Evolutionary conservation across 2,329 filamentous ascomycete species (phyloP), one percentile per base, ranked within the genome.

Genomic region (Epichloe sp.): DNA sequence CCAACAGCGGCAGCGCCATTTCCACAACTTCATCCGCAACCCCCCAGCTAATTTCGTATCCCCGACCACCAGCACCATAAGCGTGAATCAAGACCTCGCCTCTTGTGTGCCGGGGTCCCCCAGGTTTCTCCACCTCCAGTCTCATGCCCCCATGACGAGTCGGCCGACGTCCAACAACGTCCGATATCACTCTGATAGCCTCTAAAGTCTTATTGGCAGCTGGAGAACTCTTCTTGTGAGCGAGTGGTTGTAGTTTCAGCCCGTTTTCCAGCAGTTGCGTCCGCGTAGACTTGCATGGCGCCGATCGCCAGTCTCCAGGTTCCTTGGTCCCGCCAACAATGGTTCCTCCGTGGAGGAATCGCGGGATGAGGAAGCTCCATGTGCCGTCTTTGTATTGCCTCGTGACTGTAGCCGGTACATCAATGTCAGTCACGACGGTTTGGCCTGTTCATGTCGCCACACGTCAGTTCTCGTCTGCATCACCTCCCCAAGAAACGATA

Each of bases 241-340:
- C 63, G 14, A 58, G 56, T 5, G 62, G 62, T 45, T 64, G 62
- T 26, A 63, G 58, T 10, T 56, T 53, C 1, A 61, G 59, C 6
- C 65, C 66, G 5, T 60, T 61, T 3, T 51, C 55, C 4, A 84
- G 68, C 14, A 85, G 62, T 31, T 58, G 60, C 37, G 71, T 62
- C 38, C 79, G 64, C 0, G 74, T 72, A 45, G 72, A 69, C 2
- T 55, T 51, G 0, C 69, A 74, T 1, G 78, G 73, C 19, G 68
- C 62, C 0, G 69, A 62, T 43, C 76, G 70, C 56, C 56, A 57
- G 36, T 57, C 75, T 51, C 74, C 66, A 1, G 73, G 71, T 60
- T 83, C 75, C 62, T 81, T 83, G 17, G 80, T 85, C 0, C 80
- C 80, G 12, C 81, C 82, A 35, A 84, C 76, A 42, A 84, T 69